Evolutionary conservation across 169 alveolate species (phyloP).

Genomic region (Plasmodium reichenowi): DNA sequence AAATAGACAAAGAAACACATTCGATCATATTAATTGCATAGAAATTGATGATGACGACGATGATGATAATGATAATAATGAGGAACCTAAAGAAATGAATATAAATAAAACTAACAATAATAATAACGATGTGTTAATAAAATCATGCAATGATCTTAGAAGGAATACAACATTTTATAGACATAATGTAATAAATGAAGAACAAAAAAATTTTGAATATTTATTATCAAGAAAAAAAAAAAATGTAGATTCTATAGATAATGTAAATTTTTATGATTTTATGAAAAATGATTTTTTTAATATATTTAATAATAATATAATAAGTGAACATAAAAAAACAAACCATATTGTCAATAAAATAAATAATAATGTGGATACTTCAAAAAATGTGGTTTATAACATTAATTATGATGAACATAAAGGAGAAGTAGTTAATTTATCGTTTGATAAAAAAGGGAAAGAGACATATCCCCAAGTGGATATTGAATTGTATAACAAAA

Average conservation of each 20-base stretch:
- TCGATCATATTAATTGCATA: too few relatives aligned
- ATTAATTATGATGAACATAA: slow-evolving; percentile 18
- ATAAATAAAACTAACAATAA: neutral
- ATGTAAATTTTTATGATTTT: slow-evolving; percentile 21
- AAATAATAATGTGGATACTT: slow-evolving; percentile 7
- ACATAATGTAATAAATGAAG: slow-evolving; percentile 51
- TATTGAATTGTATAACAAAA: too few relatives aligned
- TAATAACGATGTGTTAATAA: neutral
- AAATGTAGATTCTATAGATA: slow-evolving; percentile 21
- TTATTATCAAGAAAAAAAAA: slow-evolving; percentile 17
- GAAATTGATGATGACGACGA: neutral
- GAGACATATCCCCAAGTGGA: too few relatives aligned
- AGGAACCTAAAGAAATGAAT: neutral
- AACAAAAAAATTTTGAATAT: slow-evolving; percentile 39
- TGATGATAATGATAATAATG: too few relatives aligned
- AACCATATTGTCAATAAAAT: neutral
- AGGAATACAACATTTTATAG: slow-evolving; percentile 38
- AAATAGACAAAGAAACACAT: too few relatives aligned
- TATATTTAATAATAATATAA: neutral
- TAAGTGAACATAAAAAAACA: neutral
- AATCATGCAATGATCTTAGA: slow-evolving; percentile 5
- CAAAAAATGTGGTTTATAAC: slow-evolving; percentile 4
- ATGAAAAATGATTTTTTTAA: slow-evolving; percentile 35
- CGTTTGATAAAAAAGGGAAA: too few relatives aligned
- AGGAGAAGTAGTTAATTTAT: neutral